Evolutionary conservation across 345 rosid genomes (phyloP), one percentile per base, ranked within the genome.

Genomic region (Arabidopsis arenosa): DNA sequence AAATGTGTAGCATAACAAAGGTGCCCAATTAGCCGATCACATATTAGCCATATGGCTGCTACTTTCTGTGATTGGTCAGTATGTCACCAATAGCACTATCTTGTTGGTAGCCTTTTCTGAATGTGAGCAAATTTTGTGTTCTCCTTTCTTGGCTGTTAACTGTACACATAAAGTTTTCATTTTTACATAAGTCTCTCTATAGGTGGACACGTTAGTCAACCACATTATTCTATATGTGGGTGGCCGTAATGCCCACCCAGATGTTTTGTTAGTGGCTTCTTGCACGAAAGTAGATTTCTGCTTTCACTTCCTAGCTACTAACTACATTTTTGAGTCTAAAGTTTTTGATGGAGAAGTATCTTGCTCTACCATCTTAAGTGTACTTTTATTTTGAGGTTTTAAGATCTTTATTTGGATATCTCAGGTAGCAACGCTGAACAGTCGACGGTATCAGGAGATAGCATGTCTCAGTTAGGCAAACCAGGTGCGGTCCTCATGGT

Each of bases 401-500:
- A 6, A 17, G 28, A 17, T 68, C 1, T 66, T 56, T 44, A 2
- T 39, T 53, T 11, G 12, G 15, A 60, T 57, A 11, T 4, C 69
- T 63, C 84, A 84, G 95, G 88, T 63, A 35, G 68, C 48, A 85
- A 82, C 44, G 56, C 13, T 1, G 97, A 85, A 61, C 86, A 82
- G 73, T 1, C 75, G 9, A 84, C 81, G 55, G 41, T 53, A 13
- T 69, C 81, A 8, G 88, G 88, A 23, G 84, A 88, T 75, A 52
- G 37, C 73, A 81, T 85, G 88, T 79, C 85, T 41, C 86, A 76
- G 75, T 61, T 84, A 15, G 79, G 78, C 21, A 81, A 81, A 69
- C 79, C 76, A 6, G 94, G 86, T 68, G 85, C 76, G 5, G 88
- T 84, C 55, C 90, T 87, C 67, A 86, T 84, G 90, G 82, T 86